These are phyloP conservation scores for Tricholoma sp. DNA, from an alignment of 768 basidiomycete genomes.

Conservation along the genomic window DNA sequence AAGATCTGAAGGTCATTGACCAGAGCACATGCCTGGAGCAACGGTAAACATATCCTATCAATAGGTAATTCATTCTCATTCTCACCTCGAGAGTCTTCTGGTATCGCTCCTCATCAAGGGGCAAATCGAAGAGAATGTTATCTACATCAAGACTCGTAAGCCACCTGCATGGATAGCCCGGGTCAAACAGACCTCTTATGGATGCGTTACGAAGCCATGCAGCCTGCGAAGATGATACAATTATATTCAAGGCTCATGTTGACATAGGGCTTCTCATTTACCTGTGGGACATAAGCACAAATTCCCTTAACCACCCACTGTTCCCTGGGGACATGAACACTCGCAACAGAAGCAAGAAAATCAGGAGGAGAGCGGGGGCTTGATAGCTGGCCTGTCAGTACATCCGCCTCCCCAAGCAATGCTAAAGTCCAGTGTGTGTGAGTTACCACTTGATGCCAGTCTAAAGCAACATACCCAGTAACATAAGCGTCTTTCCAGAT, in stretches of 20 bases:
- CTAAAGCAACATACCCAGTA: constrained; percentile 44
- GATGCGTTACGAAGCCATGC: constrained; percentile 79
- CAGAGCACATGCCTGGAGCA: constrained; percentile 50
- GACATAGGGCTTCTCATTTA: constrained; percentile 32
- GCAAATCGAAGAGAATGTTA: constrained; percentile 76
- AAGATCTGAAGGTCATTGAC: constrained; percentile 73
- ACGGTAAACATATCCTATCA: not conserved
- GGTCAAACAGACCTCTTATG: constrained; percentile 34
- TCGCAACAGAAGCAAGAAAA: constrained; percentile 57
- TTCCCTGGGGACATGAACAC: constrained; percentile 36
- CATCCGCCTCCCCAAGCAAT: constrained; percentile 83
- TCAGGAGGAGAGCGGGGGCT: constrained; percentile 87
- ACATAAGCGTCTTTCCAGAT: constrained; percentile 80
- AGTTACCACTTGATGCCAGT: not conserved
- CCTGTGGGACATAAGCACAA: constrained; percentile 87
- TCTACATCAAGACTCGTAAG: constrained; percentile 14
- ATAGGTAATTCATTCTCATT: constrained; percentile 21
- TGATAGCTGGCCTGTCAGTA: constrained; percentile 73
- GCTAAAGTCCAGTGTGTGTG: constrained; percentile 32
- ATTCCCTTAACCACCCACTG: constrained; percentile 76
- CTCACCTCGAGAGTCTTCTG: constrained; percentile 67
- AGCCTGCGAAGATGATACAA: constrained; percentile 19
- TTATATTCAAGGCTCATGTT: too few species aligned
- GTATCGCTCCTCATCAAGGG: constrained; percentile 68
- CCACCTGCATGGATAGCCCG: not conserved